These are phyloP conservation scores for Amanita muscaria DNA, from an alignment of 768 basidiomycete genomes.

Conservation along the genomic window DNA sequence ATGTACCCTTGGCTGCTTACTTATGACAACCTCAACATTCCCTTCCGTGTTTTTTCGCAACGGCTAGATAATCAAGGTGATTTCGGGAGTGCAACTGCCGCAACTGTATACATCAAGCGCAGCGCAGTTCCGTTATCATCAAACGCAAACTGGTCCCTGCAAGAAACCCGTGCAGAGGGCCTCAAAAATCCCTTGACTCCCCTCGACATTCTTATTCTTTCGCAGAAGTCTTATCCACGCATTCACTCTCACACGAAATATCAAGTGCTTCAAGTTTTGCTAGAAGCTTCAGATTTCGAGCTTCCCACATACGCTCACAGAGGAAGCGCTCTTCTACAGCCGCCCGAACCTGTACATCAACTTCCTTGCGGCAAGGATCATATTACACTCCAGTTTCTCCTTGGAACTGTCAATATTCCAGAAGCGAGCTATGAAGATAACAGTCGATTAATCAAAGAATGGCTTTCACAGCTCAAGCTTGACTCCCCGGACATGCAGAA, in stretches of 20 bases:
- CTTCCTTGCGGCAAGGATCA: too few species aligned
- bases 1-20: constrained; percentile 25
- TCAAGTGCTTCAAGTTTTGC: constrained; percentile 23
- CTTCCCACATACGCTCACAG: too few species aligned
- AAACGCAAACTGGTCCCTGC: too few species aligned
- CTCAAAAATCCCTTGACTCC: too few species aligned
- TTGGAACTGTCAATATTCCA: constrained; percentile 23
- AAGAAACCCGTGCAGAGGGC: too few species aligned
- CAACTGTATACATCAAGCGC: constrained; percentile 24
- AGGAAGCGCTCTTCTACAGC: too few species aligned
- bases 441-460: constrained; percentile 20
- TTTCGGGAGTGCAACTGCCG: constrained; percentile 29
- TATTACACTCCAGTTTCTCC: too few species aligned
- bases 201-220: too few species aligned
- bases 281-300: too few species aligned
- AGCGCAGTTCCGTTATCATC: constrained; percentile 13
- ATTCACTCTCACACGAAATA: background rate
- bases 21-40: constrained; percentile 31
- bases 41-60: constrained; percentile 29
- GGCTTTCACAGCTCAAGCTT: constrained; percentile 21
- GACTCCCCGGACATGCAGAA: constrained; percentile 14
- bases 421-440: constrained; percentile 34
- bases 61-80: constrained; percentile 25
- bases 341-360: too few species aligned
- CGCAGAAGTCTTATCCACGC: too few species aligned